Base-by-base conservation (phyloP, 1,284 basidiomycete species). In the Chondrostereum purpureum region DNA sequence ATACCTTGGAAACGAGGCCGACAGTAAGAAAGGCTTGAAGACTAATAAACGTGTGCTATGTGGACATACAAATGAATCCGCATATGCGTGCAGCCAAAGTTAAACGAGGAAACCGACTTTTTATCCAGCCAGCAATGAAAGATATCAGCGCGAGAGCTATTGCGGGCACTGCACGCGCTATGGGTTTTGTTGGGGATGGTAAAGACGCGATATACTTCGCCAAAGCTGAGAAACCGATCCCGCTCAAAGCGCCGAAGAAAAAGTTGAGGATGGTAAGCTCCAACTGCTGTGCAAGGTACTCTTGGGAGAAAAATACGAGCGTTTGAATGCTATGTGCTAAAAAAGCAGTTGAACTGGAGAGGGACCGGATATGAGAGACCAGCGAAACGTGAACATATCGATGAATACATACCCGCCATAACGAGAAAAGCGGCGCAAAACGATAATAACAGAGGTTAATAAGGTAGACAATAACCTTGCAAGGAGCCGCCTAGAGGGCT, bases 281-380 rank as follows among this genome's bases (percentile, higher is more conserved):
- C 3, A 75, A 54, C 53, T 77, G 72, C 52, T 75, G 71, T 0
- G 73, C 66, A 11, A 75, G 62, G 51, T 63, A 70, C 39, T 69
- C 66, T 49, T 76, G 71, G 0, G 69, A 66, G 6, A 68, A 66
- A 53, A 76, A 75, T 31, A 72, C 65, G 5, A 75, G 64, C 47
- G 74, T 72, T 49, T 75, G 74, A 20, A 75, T 50, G 1, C 68
- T 64, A 4, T 75, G 58, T 3, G 69, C 66, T 1, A 75, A 59
- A 54, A 72, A 75, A 17, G 69, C 70, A 41, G 58, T 31, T 8
- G 27, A n/a, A 31, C 27, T 31, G 27, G 27, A 31, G 27, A n/a
- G n/a, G 27, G 8, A 8, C n/a, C 27, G n/a, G n/a, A 31, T n/a
- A 8, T 31, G 8, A 8, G n/a, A n/a, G 8, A 31, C 8, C 8